A percentile compares a stretch with the other conserved stretches of the same genome.
Evolutionary conservation across 1,284 basidiomycete species (phyloP).

Genomic region (Apiotrichum veenhuisii): DNA sequence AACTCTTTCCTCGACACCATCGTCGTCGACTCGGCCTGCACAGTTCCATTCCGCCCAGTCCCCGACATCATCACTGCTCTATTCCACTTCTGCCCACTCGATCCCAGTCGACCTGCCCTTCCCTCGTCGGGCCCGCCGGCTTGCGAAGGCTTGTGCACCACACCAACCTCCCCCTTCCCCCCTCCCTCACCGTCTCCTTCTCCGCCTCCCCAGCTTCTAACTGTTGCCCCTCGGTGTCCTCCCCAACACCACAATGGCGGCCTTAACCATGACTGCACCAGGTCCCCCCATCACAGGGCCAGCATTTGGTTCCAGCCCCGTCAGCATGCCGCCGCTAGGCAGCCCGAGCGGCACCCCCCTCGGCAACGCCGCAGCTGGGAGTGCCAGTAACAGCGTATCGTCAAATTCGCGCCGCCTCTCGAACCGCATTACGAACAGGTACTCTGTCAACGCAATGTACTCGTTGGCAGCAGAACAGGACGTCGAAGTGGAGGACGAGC

Average conservation of each 20-base stretch:
- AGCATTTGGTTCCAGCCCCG: neutral
- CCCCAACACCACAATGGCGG: conserved; percentile 6
- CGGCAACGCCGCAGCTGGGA: neutral
- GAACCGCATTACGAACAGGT: conserved; percentile 94
- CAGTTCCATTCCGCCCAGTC: too few species aligned
- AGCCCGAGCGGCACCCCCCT: neutral
- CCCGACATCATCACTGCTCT: neutral
- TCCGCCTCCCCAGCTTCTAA: too few species aligned
- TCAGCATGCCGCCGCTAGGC: neutral
- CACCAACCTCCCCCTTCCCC: neutral
- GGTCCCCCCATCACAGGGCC: conserved; percentile 3
- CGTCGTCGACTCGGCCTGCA: too few species aligned
- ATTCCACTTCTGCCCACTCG: neutral
- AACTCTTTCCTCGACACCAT: too few species aligned
- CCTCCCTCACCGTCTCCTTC: neutral
- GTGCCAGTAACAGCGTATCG: conserved; percentile 2
- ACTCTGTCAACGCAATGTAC: conserved; percentile 92
- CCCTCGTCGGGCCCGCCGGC: neutral
- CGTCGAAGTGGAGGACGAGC: conserved; percentile 95
- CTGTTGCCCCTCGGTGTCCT: too few species aligned
- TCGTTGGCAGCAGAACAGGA: conserved; percentile 98
- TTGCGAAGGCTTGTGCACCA: neutral
- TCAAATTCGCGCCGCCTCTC: conserved; percentile 34
- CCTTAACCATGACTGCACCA: conserved; percentile 18
- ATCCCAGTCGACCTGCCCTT: neutral